Percentiles rank a stretch among this genome's conserved stretches.
Conservation (phyloP, 805 yeast genomes). For the Lachancea meyersii region DNA sequence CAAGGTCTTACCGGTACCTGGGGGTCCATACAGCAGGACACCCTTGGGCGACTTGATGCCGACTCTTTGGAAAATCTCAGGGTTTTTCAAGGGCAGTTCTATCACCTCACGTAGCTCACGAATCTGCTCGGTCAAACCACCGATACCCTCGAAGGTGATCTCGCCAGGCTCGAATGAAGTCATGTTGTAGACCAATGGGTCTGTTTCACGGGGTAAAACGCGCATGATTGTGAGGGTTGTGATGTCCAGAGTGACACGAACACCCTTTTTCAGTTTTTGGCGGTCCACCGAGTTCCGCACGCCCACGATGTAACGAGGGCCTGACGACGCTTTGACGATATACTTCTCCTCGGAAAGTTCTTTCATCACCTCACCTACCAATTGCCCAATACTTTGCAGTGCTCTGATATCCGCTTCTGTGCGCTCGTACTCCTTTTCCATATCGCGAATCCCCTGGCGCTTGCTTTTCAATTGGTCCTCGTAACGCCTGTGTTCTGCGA, state of each 20-base stretch:
- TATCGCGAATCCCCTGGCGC: slow-evolving; percentile 72
- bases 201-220: slow-evolving; percentile 94
- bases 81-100: slow-evolving; percentile 93
- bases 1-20: slow-evolving; percentile 96
- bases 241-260: slow-evolving; percentile 94
- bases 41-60: slow-evolving; percentile 99
- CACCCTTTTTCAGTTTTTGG: slow-evolving; percentile 80
- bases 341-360: slow-evolving; percentile 91
- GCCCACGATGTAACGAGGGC: slow-evolving; percentile 96
- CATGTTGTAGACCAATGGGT: slow-evolving; percentile 97
- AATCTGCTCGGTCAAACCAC: slow-evolving; percentile 93
- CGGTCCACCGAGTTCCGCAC: slow-evolving; percentile 89
- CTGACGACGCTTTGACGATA: slow-evolving; percentile 93
- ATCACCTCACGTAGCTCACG: slow-evolving; percentile 96
- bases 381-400: slow-evolving; percentile 92
- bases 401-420: slow-evolving; percentile 98
- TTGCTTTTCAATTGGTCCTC: slow-evolving; percentile 83
- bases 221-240: slow-evolving; percentile 97
- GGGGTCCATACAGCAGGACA: slow-evolving; percentile 93
- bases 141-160: slow-evolving; percentile 87
- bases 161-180: slow-evolving; percentile 98
- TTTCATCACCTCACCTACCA: slow-evolving; percentile 93
- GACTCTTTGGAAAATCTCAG: slow-evolving; percentile 89
- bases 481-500: slow-evolving; percentile 90
- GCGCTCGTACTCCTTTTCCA: slow-evolving; percentile 79